Conservation (phyloP, 164 flowering plant genomes). For the Brasenia schreberi region DNA sequence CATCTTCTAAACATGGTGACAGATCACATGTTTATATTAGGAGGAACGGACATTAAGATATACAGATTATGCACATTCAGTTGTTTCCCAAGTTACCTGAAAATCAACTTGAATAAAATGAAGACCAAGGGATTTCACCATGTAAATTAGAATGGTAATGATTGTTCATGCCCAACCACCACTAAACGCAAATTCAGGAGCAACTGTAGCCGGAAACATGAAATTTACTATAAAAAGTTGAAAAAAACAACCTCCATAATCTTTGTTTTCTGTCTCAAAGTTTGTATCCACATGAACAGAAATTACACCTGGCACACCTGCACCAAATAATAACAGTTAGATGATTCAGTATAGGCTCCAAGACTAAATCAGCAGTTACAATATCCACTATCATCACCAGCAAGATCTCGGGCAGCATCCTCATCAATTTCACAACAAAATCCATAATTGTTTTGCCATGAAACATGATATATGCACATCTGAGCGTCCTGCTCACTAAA, state of each 20-base stretch:
- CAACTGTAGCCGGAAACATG: not conserved
- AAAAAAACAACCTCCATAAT: constrained; percentile 57
- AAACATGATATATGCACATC: constrained; percentile 81
- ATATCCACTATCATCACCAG: constrained; percentile 27
- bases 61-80: too few relatives aligned
- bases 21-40: too few relatives aligned
- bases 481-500: constrained; percentile 84
- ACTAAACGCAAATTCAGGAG: too few relatives aligned
- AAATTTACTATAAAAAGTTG: not conserved
- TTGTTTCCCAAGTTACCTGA: too few relatives aligned
- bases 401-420: constrained; percentile 57
- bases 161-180: too few relatives aligned
- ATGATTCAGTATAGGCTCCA: not conserved
- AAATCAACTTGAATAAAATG: too few relatives aligned
- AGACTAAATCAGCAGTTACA: not conserved
- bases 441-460: constrained; percentile 67
- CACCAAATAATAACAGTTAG: constrained; percentile 2
- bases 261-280: constrained; percentile 54
- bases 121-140: too few relatives aligned
- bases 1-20: too few relatives aligned
- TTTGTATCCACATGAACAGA: constrained; percentile 55
- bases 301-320: constrained; percentile 82
- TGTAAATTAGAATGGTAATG: too few relatives aligned
- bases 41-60: too few relatives aligned
- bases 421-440: constrained; percentile 85